Evolutionary conservation across 2,329 filamentous ascomycete genomes (phyloP).

Genomic region (Paradendryphiella salina): DNA sequence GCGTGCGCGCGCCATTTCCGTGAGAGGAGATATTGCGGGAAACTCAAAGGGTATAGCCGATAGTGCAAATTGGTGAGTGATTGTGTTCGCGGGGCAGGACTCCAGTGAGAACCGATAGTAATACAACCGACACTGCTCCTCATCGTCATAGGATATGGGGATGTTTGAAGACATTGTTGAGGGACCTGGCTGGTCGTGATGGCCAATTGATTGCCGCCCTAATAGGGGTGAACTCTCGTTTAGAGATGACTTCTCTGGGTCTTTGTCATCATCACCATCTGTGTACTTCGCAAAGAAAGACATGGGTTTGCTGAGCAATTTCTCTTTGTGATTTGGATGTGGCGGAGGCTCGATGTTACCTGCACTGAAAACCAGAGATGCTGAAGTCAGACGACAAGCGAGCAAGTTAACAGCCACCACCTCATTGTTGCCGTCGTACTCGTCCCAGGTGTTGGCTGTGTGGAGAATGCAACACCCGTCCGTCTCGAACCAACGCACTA

Average conservation of each 20-base stretch:
- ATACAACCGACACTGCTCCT: slow-evolving; percentile 70
- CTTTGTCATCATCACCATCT: slow-evolving; percentile 31
- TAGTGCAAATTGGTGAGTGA: slow-evolving; percentile 66
- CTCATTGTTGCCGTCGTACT: slow-evolving; percentile 39
- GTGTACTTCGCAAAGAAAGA: slow-evolving; percentile 55
- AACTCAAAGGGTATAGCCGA: slow-evolving; percentile 70
- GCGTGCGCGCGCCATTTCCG: slow-evolving; percentile 60
- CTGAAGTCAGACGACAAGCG: slow-evolving; percentile 68
- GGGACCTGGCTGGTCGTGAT: slow-evolving; percentile 7
- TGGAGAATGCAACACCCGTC: slow-evolving; percentile 71
- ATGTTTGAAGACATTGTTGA: slow-evolving; percentile 19
- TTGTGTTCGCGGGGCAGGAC: slow-evolving; percentile 42
- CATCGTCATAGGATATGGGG: slow-evolving; percentile 50
- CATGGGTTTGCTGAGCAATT: slow-evolving; percentile 39
- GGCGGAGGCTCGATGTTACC: slow-evolving; percentile 63
- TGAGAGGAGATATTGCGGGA: slow-evolving; percentile 60
- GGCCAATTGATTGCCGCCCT: neutral
- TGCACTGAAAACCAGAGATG: slow-evolving; percentile 65
- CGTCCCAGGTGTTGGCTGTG: slow-evolving; percentile 72
- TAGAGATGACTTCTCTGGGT: slow-evolving; percentile 33
- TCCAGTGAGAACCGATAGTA: slow-evolving; percentile 65
- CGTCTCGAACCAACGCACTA: slow-evolving; percentile 69
- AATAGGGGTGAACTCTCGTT: slow-evolving; percentile 35
- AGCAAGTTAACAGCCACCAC: slow-evolving; percentile 62
- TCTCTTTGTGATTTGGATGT: slow-evolving; percentile 21